Evolutionary conservation across 805 yeast species (phyloP).

Genomic region (Candida gorgasii): DNA sequence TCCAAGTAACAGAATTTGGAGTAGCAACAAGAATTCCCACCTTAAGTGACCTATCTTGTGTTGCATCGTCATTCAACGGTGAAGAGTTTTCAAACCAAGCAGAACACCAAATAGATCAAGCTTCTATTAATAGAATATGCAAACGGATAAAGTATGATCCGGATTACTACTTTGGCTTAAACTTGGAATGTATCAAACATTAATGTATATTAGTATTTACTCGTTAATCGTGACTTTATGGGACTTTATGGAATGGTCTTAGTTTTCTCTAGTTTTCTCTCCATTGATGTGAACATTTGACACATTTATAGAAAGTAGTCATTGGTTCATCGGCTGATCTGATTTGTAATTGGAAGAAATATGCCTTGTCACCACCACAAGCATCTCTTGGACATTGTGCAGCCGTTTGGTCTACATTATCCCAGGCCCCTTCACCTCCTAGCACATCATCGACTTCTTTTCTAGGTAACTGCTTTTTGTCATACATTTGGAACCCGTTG

Average conservation of each 20-base stretch:
- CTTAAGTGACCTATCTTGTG: background rate
- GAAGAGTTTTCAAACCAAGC: slow-evolving; percentile 7
- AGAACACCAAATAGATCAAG: slow-evolving; percentile 7
- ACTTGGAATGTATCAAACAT: slow-evolving; percentile 3
- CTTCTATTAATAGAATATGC: slow-evolving; percentile 8
- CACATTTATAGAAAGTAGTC: slow-evolving; percentile 97
- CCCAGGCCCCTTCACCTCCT: slow-evolving; percentile 98
- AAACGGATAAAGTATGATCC: slow-evolving; percentile 9
- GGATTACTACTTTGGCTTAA: slow-evolving; percentile 7
- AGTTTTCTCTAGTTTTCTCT: slow-evolving; percentile 94
- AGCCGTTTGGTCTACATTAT: slow-evolving; percentile 93
- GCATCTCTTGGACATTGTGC: slow-evolving; percentile 88
- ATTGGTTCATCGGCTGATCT: slow-evolving; percentile 99
- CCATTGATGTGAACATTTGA: slow-evolving; percentile 93
- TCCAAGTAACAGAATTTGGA: slow-evolving; percentile 3
- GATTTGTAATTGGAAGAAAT: slow-evolving; percentile 94
- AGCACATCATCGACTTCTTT: slow-evolving; percentile 94
- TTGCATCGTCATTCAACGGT: slow-evolving; percentile 10
- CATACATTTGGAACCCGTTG: slow-evolving; percentile 78
- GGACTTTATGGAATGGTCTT: too few relatives aligned
- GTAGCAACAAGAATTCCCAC: slow-evolving; percentile 10
- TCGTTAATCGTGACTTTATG: too few relatives aligned
- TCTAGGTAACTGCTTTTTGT: slow-evolving; percentile 77
- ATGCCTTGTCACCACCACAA: slow-evolving; percentile 90
- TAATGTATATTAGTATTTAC: background rate